Evolutionary conservation across 345 rosid genomes (phyloP).

Genomic region (Moricandia arvensis): DNA sequence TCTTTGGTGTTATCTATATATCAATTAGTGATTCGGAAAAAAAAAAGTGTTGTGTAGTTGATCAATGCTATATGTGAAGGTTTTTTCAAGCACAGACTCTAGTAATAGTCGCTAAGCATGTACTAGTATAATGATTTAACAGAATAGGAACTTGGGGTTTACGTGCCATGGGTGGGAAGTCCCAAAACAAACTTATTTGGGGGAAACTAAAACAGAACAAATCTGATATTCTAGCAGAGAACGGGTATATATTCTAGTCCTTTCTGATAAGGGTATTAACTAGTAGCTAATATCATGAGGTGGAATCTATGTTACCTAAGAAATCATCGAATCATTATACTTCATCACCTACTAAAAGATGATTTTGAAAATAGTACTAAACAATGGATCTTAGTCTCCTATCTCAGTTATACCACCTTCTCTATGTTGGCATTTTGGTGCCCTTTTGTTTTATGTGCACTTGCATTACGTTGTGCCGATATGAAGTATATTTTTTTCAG

Average conservation of each 20-base stretch:
- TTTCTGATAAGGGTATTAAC: neutral
- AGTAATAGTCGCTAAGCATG: neutral
- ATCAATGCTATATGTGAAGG: neutral
- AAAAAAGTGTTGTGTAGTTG: neutral
- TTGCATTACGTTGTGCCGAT: neutral
- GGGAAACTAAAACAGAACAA: neutral
- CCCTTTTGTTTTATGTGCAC: neutral
- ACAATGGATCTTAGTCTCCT: neutral
- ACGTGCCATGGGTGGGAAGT: neutral
- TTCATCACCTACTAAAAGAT: neutral
- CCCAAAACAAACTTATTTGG: neutral
- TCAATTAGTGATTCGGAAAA: neutral
- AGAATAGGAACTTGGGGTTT: no score
- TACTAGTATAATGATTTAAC: neutral
- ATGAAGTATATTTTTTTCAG: slow-evolving; percentile 20
- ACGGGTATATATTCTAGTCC: neutral
- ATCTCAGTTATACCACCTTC: neutral
- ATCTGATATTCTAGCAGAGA: neutral
- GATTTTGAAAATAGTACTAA: neutral
- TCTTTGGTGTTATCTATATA: neutral
- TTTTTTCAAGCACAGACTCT: neutral
- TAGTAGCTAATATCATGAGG: neutral
- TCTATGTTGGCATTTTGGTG: neutral
- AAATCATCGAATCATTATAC: neutral
- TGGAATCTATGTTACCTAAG: neutral